A percentile compares a stretch with the other conserved stretches of the same genome.
These are phyloP conservation scores for Phytophthora capsici DNA, from an alignment of 352 stramenopile species.

Conservation along the genomic window DNA sequence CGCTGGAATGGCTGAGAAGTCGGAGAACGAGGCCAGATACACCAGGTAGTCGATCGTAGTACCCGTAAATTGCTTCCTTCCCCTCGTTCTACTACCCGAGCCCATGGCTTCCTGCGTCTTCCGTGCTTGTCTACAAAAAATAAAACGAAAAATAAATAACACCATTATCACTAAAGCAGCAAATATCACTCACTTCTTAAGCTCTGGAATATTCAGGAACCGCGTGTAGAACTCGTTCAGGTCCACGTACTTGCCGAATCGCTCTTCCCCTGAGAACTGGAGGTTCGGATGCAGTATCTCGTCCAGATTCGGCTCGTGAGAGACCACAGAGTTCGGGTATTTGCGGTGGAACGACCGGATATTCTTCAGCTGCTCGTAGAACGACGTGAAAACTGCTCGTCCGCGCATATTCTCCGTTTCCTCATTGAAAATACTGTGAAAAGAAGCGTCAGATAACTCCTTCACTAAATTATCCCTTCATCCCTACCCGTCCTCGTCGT, in stretches of 20 bases:
- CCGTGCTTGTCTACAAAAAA: conserved; percentile 39
- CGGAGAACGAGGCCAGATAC: conserved; percentile 70
- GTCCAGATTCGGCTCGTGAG: conserved; percentile 69
- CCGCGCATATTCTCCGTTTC: conserved; percentile 84
- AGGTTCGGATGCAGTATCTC: conserved; percentile 70
- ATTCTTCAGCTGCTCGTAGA: conserved; percentile 88
- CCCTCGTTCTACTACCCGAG: conserved; percentile 19
- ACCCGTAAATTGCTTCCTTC: conserved; percentile 16
- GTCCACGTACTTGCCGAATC: conserved; percentile 91
- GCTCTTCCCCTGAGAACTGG: conserved; percentile 90
- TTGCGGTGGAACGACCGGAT: conserved; percentile 88
- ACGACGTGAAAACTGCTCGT: conserved; percentile 84
- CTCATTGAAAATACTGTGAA: conserved; percentile 68
- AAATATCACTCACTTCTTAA: conserved; percentile 45
- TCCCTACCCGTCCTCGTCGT: conserved; percentile 71
- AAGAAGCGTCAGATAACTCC: no score
- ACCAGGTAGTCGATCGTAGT: conserved; percentile 73
- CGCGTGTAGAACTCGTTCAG: conserved; percentile 83
- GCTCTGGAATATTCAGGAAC: conserved; percentile 78
- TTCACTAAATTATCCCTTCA: no score
- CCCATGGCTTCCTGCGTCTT: conserved; percentile 33
- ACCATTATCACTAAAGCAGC: background rate
- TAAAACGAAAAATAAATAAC: background rate
- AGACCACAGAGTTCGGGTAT: conserved; percentile 75
- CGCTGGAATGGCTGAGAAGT: conserved; percentile 67